Evolutionary conservation across 208 protist genomes (phyloP).

Genomic region (Crithidia expoeki): DNA sequence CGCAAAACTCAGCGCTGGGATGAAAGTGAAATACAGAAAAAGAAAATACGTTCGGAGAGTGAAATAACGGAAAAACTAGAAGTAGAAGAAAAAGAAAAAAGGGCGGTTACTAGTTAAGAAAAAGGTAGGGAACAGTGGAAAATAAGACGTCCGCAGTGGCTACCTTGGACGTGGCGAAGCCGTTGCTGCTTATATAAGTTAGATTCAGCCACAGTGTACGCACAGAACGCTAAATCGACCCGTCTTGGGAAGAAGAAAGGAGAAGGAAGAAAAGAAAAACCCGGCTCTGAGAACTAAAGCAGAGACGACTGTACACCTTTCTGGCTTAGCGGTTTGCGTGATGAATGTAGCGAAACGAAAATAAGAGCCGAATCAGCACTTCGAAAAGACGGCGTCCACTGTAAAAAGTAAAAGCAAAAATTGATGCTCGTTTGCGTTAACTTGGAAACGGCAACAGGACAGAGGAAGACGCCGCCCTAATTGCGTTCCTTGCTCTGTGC

Average conservation of each 20-base stretch:
- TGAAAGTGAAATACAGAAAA: background rate
- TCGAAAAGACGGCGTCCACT: background rate
- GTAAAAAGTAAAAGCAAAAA: background rate
- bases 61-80: conserved; percentile 26
- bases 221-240: background rate
- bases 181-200: background rate
- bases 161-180: background rate
- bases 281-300: background rate
- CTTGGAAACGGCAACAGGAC: background rate
- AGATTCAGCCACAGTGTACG: background rate
- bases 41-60: conserved; percentile 7
- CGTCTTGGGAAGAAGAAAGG: conserved; percentile 2
- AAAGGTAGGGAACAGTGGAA: conserved; percentile 8
- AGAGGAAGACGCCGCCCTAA: background rate
- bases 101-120: background rate
- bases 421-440: background rate
- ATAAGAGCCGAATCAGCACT: background rate
- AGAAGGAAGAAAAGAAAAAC: conserved; percentile 1
- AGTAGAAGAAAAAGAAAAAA: conserved; percentile 16
- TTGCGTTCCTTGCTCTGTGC: background rate
- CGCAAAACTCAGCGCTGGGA: background rate
- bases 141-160: background rate
- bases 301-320: too few relatives aligned
- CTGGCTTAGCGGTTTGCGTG: background rate
- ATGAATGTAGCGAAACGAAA: background rate